These are phyloP conservation scores for Macrophomina pseudophaseolina DNA, from an alignment of 2,329 filamentous ascomycete species.

Conservation along the genomic window DNA sequence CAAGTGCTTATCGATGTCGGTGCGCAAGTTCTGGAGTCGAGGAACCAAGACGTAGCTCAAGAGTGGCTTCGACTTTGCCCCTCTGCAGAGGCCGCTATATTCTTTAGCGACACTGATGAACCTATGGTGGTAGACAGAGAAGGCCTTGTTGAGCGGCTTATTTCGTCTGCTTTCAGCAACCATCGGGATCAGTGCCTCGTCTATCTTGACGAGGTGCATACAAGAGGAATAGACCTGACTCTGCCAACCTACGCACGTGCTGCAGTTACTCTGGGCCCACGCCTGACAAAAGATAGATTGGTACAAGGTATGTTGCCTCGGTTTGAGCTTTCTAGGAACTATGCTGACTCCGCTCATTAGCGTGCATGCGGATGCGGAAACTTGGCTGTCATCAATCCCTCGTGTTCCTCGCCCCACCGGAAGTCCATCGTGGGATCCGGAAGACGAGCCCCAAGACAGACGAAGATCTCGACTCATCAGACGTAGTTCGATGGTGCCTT, in stretches of 20 bases:
- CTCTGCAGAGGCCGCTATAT: slow-evolving; percentile 51
- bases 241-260: slow-evolving; percentile 65
- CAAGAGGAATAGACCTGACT: slow-evolving; percentile 70
- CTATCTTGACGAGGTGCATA: slow-evolving; percentile 74
- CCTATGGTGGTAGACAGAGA: slow-evolving; percentile 58
- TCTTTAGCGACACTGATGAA: slow-evolving; percentile 62
- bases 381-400: slow-evolving; percentile 48
- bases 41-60: slow-evolving; percentile 49
- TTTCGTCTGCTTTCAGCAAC: slow-evolving; percentile 62
- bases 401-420: slow-evolving; percentile 49
- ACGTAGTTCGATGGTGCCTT: slow-evolving; percentile 9
- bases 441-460: slow-evolving; percentile 34
- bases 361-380: slow-evolving; percentile 21
- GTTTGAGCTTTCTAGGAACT: no score
- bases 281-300: slow-evolving; percentile 70
- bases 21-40: slow-evolving; percentile 69
- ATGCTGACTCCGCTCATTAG: neutral
- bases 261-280: slow-evolving; percentile 69
- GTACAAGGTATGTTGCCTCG: slow-evolving; percentile 62
- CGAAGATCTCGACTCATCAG: neutral
- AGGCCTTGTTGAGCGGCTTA: slow-evolving; percentile 55
- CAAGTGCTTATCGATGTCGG: slow-evolving; percentile 72
- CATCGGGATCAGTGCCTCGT: slow-evolving; percentile 66
- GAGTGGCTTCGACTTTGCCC: slow-evolving; percentile 56
- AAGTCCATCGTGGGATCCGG: slow-evolving; percentile 56